These are phyloP conservation scores for Boletus insuetus DNA, from an alignment of 768 basidiomycete genomes.

Conservation along the genomic window DNA sequence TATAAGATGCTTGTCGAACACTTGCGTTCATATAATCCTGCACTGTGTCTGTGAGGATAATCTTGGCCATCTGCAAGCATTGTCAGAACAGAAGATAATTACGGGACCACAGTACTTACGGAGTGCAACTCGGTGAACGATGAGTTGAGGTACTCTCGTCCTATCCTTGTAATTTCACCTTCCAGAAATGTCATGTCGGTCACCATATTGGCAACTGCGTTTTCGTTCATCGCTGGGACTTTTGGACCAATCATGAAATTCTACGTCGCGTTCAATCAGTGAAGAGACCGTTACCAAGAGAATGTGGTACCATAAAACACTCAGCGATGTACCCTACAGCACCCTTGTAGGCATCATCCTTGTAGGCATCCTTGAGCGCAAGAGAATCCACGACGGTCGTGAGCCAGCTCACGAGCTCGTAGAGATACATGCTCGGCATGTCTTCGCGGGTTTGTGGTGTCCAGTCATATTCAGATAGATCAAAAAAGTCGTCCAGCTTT, in stretches of 20 bases:
- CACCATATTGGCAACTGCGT: constrained; percentile 81
- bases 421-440: constrained; percentile 89
- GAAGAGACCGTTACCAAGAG: neutral
- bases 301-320: constrained; percentile 79
- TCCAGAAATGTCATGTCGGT: constrained; percentile 89
- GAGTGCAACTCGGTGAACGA: constrained; percentile 79
- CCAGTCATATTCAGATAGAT: constrained; percentile 94
- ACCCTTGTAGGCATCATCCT: constrained; percentile 85
- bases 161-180: constrained; percentile 76
- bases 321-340: constrained; percentile 88
- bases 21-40: constrained; percentile 77
- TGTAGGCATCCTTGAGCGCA: constrained; percentile 78
- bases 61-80: constrained; percentile 56
- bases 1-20: constrained; percentile 64
- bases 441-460: constrained; percentile 67
- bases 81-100: constrained; percentile 2
- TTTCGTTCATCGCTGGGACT: constrained; percentile 80
- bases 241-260: constrained; percentile 76
- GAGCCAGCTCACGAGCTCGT: constrained; percentile 94
- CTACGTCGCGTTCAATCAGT: constrained; percentile 37
- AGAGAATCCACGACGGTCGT: constrained; percentile 93
- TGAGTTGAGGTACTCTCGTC: constrained; percentile 62
- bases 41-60: constrained; percentile 70
- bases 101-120: constrained; percentile 42
- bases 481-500: constrained; percentile 95